Conservation (phyloP, 805 yeast species). For the Torulaspora indica region DNA sequence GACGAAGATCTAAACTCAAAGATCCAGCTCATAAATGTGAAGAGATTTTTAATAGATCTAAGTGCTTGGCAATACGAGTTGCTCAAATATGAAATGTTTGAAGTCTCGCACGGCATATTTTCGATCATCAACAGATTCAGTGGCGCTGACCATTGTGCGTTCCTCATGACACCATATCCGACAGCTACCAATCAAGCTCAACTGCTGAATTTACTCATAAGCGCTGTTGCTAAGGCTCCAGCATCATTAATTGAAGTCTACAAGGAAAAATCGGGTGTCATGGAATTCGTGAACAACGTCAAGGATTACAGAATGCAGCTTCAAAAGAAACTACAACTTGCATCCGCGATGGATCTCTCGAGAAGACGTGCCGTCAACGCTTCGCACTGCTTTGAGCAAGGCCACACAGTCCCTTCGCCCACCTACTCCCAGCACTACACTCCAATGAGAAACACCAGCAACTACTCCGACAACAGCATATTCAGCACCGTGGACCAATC, state of each 20-base stretch:
- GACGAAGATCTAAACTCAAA: slow-evolving; percentile 33
- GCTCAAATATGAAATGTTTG: slow-evolving; percentile 31
- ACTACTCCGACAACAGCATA: slow-evolving; percentile 33
- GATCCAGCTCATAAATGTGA: slow-evolving; percentile 43
- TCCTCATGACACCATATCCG: slow-evolving; percentile 27
- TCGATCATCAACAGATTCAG: slow-evolving; percentile 32
- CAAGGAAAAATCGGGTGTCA: slow-evolving; percentile 25
- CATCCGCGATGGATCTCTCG: slow-evolving; percentile 26
- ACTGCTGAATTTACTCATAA: slow-evolving; percentile 25
- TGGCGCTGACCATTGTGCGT: slow-evolving; percentile 31
- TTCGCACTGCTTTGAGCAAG: slow-evolving; percentile 18
- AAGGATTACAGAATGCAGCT: slow-evolving; percentile 22
- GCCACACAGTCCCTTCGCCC: slow-evolving; percentile 30
- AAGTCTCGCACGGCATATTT: slow-evolving; percentile 31
- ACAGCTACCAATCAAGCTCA: slow-evolving; percentile 22
- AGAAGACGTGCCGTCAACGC: slow-evolving; percentile 21
- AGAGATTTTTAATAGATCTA: slow-evolving; percentile 47
- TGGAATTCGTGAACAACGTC: slow-evolving; percentile 23
- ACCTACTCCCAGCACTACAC: slow-evolving; percentile 31
- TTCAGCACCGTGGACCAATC: slow-evolving; percentile 29
- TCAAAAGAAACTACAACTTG: slow-evolving; percentile 28
- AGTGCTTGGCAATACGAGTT: slow-evolving; percentile 46
- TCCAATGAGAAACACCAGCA: slow-evolving; percentile 33
- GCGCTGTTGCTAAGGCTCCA: slow-evolving; percentile 26
- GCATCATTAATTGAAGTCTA: slow-evolving; percentile 24